Conservation (phyloP, 306 rosid genomes). For the Prunus armeniaca region DNA sequence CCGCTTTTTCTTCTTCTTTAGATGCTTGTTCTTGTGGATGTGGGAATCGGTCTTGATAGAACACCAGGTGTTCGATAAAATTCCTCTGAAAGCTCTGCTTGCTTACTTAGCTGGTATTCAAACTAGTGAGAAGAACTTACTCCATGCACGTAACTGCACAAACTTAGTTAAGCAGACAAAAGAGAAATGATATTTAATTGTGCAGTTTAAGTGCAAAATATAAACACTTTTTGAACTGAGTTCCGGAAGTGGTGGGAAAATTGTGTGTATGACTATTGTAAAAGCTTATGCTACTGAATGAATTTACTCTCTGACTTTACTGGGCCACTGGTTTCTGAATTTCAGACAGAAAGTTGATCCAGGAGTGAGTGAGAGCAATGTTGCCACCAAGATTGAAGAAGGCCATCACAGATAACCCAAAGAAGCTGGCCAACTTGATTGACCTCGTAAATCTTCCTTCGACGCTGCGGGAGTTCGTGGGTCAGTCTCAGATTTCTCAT, state of each 20-base stretch:
- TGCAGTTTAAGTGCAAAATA: neutral
- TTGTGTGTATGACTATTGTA: neutral
- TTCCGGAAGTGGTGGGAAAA: neutral
- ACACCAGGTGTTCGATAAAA: conserved; percentile 24
- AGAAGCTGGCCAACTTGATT: conserved; percentile 84
- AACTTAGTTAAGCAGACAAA: neutral
- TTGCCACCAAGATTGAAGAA: conserved; percentile 59
- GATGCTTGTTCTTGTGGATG: neutral
- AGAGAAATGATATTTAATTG: neutral
- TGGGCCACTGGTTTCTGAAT: conserved; percentile 4
- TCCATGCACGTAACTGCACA: neutral
- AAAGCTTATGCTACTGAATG: neutral
- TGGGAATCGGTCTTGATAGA: neutral
- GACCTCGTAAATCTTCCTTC: conserved; percentile 87
- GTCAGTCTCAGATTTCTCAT: conserved; percentile 84
- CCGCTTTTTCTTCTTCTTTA: neutral
- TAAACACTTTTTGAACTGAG: neutral
- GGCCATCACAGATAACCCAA: conserved; percentile 69
- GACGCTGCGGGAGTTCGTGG: conserved; percentile 68
- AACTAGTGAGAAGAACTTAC: neutral
- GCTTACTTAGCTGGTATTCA: neutral
- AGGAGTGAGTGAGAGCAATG: conserved; percentile 41
- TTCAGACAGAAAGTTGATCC: neutral
- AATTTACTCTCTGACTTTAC: neutral
- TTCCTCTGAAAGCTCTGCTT: neutral